Conservation (phyloP, 208 protist species). For the Porcisia deanei region DNA sequence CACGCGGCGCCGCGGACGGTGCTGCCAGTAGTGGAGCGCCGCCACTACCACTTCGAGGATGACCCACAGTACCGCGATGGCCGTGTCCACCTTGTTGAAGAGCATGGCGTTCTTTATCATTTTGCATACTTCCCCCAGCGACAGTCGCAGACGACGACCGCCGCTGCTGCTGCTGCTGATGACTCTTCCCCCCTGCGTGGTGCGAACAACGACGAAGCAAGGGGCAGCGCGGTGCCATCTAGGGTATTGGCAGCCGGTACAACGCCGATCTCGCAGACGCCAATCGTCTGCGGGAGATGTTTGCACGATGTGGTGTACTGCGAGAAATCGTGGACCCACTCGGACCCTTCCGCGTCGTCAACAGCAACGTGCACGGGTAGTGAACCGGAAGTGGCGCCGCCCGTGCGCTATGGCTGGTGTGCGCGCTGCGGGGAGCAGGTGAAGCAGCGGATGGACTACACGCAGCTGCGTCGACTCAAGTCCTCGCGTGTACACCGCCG, state of each 20-base stretch:
- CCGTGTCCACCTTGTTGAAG: slow-evolving; percentile 63
- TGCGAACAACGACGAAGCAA: neutral
- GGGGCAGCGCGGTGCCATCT: neutral
- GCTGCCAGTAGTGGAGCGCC: slow-evolving; percentile 29
- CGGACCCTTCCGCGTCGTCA: neutral
- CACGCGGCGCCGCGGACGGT: slow-evolving; percentile 12
- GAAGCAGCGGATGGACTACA: slow-evolving; percentile 36
- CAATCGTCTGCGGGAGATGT: slow-evolving; percentile 26
- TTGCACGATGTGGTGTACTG: slow-evolving; percentile 35
- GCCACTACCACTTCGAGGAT: slow-evolving; percentile 41
- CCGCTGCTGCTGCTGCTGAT: neutral
- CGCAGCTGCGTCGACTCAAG: slow-evolving; percentile 24
- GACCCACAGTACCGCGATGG: slow-evolving; percentile 46
- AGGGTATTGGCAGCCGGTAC: neutral
- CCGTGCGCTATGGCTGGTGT: slow-evolving; percentile 31
- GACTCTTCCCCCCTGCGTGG: neutral
- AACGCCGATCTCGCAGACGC: slow-evolving; percentile 2
- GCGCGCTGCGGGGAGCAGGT: slow-evolving; percentile 32
- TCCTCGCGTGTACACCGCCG: slow-evolving; percentile 19
- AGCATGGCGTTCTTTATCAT: slow-evolving; percentile 61
- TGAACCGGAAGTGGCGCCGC: slow-evolving; percentile 20
- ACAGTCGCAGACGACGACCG: neutral
- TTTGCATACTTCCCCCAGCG: slow-evolving; percentile 42
- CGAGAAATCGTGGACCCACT: slow-evolving; percentile 10
- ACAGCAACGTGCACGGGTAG: neutral